Evolutionary conservation across 208 protist genomes (phyloP), one percentile per base, ranked within the genome.

Genomic region (Leishmania major): DNA sequence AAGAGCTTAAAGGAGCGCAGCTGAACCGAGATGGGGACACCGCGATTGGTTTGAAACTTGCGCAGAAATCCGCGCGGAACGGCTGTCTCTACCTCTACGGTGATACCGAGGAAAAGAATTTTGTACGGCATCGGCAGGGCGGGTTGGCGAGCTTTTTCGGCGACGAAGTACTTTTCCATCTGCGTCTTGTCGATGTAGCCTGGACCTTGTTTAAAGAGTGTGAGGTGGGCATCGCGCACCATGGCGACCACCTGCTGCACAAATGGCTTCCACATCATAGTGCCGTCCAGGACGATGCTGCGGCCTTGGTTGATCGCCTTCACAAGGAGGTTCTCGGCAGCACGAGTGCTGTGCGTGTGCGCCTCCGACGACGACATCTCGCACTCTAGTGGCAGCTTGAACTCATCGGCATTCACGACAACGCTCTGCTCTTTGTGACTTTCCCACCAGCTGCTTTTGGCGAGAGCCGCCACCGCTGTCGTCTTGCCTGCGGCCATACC

Each of bases 211-310:
- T 88, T 85, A 78, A 91, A 96, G 55, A 95, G 76, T 10, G 84
- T 90, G 0, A 64, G 84, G 78, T 97, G 95, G 1, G 93, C 93
- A 76, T 86, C 83, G n/a, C 95, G 95, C 45, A 96, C 85, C 95
- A 97, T 96, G 78, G 76, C 75, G 55, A 96, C 87, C 6, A 94
- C 89, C 71, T 97, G 93, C 78, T 89, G 78, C 55, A 97, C 86
- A 86, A 96, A 97, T 35, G 95, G 95, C 49, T 84, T 86, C 93
- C 95, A 97, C 95, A 96, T 96, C 95, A 97, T 97, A 1, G 95
- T 97, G 60, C 93, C 91, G 78, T 97, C 95, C 73, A 96, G 93
- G 43, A 97, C 93, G 70, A 96, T 93, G 76, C 87, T 95, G 40
- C 92, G 92, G 40, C 95, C 91, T 62, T 92, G 87, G 83, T 97